phyloP scores from a whole-genome alignment of 352 stramenopile species.

The Phytophthora colocasiae region DNA sequence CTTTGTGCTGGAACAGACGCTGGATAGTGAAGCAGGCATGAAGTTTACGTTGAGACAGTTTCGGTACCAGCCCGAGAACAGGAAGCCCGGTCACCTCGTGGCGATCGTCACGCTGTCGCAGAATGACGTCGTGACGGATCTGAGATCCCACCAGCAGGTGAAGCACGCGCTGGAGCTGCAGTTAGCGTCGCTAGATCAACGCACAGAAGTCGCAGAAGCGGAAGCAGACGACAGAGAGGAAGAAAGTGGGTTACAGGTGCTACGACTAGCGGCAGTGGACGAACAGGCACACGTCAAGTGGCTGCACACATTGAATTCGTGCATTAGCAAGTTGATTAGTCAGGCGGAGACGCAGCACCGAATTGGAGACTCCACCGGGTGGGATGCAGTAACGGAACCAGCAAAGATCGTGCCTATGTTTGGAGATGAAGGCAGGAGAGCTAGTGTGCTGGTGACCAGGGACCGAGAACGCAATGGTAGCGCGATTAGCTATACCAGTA shows the following conservation, averaged over 20 bases:
- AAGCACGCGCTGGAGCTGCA: conserved; percentile 66
- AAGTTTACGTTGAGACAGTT: conserved; percentile 65
- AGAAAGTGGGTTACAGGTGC: conserved; percentile 20
- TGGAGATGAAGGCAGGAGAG: conserved; percentile 35
- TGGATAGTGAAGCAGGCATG: conserved; percentile 3
- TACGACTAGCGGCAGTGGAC: conserved; percentile 52
- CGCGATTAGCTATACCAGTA: conserved; percentile 44
- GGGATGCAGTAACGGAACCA: conserved; percentile 27
- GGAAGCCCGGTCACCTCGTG: conserved; percentile 39
- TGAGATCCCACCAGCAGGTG: conserved; percentile 48
- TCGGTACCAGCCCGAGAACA: conserved; percentile 39
- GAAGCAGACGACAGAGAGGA: conserved; percentile 13
- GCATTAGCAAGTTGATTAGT: conserved; percentile 53
- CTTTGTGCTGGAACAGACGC: conserved; percentile 60
- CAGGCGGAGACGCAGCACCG: conserved; percentile 41
- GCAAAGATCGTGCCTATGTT: conserved; percentile 42
- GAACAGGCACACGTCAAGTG: conserved; percentile 48
- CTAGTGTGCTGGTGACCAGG: conserved; percentile 20
- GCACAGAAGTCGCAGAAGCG: conserved; percentile 12
- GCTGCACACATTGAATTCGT: conserved; percentile 53
- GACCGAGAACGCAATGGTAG: conserved; percentile 32
- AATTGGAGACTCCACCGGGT: conserved; percentile 26
- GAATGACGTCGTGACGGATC: conserved; percentile 63
- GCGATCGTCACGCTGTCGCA: conserved; percentile 54
- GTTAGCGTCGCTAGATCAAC: conserved; percentile 26